Evolutionary conservation across 2,329 filamentous ascomycete genomes (phyloP), one percentile per base, ranked within the genome.

Genomic region (Fusarium liriodendri): DNA sequence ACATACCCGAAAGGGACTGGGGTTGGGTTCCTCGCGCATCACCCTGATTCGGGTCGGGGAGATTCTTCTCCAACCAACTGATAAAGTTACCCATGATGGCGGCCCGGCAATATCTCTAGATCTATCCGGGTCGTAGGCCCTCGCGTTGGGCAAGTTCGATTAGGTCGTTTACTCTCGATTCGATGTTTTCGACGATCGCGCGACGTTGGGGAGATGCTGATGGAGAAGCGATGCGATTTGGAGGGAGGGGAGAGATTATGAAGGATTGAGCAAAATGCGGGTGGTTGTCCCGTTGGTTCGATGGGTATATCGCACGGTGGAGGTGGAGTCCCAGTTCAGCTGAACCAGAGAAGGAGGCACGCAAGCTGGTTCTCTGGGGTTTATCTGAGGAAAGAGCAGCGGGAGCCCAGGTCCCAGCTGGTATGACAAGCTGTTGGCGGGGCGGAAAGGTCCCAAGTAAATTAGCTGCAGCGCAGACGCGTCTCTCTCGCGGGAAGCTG

Each of bases 61-160:
- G 64, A 66, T 83, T 80, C 6, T 77, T 64, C 64, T 83, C 77
- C 70, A 84, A 78, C 83, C 83, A 84, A 59, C 79, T 81, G 68
- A 84, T 82, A 59, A 84, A 84, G 70, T 75, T 71, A 66, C 82
- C 81, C 83, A 84, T 84, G 62, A 67, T 79, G 73, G 62, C 72
- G 75, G 70, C 65, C 60, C 65, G 67, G 63, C 64, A 62, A 59
- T 69, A 38, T 70, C 65, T 65, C 42, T 29, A 42, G 29, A 47
- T 58, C 22, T 40, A 62, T 59, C 67, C 40, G 42, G 55, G 66
- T 62, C 25, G 62, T 47, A 37, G 57, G 58, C 55, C 67, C 70
- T 69, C 37, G 42, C 20, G 37, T 18, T 57, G 63, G 67, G 64
- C 58, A 25, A 60, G 59, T 61, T 27, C n/a, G 5, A 20, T 10